Evolutionary conservation across 179 eudicot species (phyloP), one percentile per base, ranked within the genome.

Genomic region (Spinacia oleracea): DNA sequence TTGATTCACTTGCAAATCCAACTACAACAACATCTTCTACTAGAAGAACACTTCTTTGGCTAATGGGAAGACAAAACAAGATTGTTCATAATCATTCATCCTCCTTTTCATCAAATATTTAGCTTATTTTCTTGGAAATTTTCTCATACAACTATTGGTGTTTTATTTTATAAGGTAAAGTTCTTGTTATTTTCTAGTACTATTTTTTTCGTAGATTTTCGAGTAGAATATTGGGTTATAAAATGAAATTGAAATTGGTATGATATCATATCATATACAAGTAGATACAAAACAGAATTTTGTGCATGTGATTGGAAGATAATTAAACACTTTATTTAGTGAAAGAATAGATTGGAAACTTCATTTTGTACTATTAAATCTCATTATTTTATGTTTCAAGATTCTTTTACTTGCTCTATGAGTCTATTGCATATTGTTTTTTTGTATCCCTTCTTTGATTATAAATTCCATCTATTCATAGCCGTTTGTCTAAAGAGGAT

Each of bases 31-130:
- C 89, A 74, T 51, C 83, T 4, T 48, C 72, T 70, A 35, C 91
- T 2, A 89, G 84, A 77, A 91, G 90, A 82, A 92, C 93, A 79
- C 76, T 92, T 35, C 86, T 84, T 78, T 92, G 97, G 97, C 88
- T 92, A 43, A 92, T 89, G 86, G 89, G 92, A 46, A 91, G 83
- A 76, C 92, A 90, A 46, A 85, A 91, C 82, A 91, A 89, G 89
- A 85, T 89, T 81, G 89, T 86, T 80, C 95, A 91, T 77, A 72
- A 76, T 67, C 75, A 83, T 65, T 72, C 90, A 45, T 71, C 90
- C 11, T 85, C 90, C 56, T 35, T 83, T 40, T 81, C 92, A 21
- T 82, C 90, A 65, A 86, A 86, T 84, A 76, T 86, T 35, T 91
- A 77, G 78, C 38, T 35, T 46, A 20, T 14, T 34, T 12, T n/a